Percentiles rank a stretch among this genome's conserved stretches.
These are phyloP conservation scores for Aspergillus transmontanensis DNA, from an alignment of 2,329 filamentous ascomycete species.

Conservation along the genomic window DNA sequence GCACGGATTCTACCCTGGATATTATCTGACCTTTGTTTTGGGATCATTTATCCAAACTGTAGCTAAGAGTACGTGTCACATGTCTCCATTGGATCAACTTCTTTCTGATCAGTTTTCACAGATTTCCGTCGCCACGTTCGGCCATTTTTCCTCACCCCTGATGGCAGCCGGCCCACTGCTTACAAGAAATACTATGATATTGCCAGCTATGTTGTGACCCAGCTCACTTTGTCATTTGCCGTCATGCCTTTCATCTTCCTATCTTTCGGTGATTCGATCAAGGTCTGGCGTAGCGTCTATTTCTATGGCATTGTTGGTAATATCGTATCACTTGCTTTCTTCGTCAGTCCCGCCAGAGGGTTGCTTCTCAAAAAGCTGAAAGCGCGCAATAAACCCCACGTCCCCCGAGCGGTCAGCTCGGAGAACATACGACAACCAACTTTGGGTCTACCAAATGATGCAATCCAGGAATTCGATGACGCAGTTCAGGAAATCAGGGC, in stretches of 20 bases:
- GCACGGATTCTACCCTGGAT: conserved; percentile 98
- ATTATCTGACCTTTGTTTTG: conserved; percentile 87
- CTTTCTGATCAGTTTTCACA: conserved; percentile 42
- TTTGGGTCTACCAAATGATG: conserved; percentile 78
- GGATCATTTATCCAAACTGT: conserved; percentile 90
- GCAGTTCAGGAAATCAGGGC: conserved; percentile 72
- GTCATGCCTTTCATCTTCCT: conserved; percentile 86
- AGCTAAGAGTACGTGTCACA: conserved; percentile 77
- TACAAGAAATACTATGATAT: conserved; percentile 87
- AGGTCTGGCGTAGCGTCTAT: conserved; percentile 82
- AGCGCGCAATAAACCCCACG: conserved; percentile 49
- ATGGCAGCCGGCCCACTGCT: conserved; percentile 67
- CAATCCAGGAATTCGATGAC: conserved; percentile 73
- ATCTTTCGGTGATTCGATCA: conserved; percentile 67
- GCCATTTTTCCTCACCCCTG: conserved; percentile 85
- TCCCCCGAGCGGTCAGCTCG: conserved; percentile 54
- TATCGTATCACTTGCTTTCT: conserved; percentile 68
- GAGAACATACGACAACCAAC: conserved; percentile 67
- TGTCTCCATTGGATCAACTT: neutral
- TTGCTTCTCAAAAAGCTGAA: conserved; percentile 62
- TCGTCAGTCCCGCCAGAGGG: conserved; percentile 74
- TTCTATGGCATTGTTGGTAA: conserved; percentile 80
- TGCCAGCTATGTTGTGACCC: conserved; percentile 73
- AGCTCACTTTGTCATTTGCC: conserved; percentile 80
- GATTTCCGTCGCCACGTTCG: conserved; percentile 87